Evolutionary conservation across 305 asterid genomes (phyloP).

Genomic region (Solanum hybrid): DNA sequence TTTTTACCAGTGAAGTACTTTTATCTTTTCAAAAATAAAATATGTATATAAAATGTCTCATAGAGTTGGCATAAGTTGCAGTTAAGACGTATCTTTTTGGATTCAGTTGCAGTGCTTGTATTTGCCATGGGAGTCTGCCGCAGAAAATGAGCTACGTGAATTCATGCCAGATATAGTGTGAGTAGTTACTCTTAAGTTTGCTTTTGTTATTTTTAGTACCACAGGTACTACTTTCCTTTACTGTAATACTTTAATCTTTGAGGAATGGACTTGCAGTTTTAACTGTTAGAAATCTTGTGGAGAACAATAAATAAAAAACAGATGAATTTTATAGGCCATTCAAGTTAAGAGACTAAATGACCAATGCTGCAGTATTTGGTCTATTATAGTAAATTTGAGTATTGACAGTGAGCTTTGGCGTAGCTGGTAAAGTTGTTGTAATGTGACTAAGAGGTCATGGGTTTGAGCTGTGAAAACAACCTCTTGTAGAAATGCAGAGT

Average conservation of each 20-base stretch:
- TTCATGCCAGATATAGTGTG: conserved; percentile 68
- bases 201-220: background rate
- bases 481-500: background rate
- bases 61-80: background rate
- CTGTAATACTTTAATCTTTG: background rate
- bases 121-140: conserved; percentile 82
- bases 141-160: conserved; percentile 40
- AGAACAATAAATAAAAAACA: background rate
- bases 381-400: background rate
- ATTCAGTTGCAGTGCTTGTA: conserved; percentile 54
- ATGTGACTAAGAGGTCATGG: background rate
- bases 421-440: background rate
- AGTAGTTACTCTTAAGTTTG: conserved; percentile 7
- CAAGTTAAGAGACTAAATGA: background rate
- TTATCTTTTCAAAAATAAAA: background rate
- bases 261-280: background rate
- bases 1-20: background rate
- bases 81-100: conserved; percentile 5
- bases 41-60: background rate
- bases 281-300: background rate
- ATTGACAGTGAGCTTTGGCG: background rate
- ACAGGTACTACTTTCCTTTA: background rate
- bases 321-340: background rate
- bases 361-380: background rate
- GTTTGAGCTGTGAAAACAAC: background rate